phyloP scores from a whole-genome alignment of 2,329 filamentous ascomycete species.

The Apiospora saccharicola region DNA sequence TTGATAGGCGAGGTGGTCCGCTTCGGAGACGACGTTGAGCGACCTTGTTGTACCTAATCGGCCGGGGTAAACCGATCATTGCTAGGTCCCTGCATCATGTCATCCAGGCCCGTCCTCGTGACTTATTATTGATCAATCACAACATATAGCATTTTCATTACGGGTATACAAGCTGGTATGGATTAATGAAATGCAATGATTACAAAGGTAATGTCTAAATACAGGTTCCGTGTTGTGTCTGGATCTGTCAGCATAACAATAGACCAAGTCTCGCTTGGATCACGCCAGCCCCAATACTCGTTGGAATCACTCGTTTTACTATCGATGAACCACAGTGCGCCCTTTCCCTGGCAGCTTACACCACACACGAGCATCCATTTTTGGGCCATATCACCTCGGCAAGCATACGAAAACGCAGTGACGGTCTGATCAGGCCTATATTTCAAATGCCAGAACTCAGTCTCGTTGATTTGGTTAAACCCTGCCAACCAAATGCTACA shows the following conservation, averaged over 20 bases:
- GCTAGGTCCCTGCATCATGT: not conserved
- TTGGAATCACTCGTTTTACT: not conserved
- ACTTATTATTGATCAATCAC: not conserved
- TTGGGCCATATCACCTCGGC: not conserved
- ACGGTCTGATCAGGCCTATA: not conserved
- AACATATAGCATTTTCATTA: not conserved
- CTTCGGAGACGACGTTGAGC: not conserved
- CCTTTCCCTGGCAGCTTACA: not conserved
- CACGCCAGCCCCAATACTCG: not conserved
- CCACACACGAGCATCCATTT: not conserved
- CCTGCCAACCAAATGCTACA: not conserved
- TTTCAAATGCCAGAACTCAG: not conserved
- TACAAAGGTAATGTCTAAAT: not conserved
- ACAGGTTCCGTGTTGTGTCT: not conserved
- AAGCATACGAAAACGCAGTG: not conserved
- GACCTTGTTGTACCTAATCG: not conserved
- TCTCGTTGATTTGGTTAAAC: not conserved
- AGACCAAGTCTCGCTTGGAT: no score
- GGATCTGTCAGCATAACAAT: not conserved
- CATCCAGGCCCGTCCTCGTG: not conserved
- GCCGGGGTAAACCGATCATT: not conserved
- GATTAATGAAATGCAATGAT: not conserved
- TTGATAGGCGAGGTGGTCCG: not conserved
- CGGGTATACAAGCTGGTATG: not conserved
- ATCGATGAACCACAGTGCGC: not conserved